phyloP scores from a whole-genome alignment of 1,284 basidiomycete species.

The Ceratobasidium sp. region DNA sequence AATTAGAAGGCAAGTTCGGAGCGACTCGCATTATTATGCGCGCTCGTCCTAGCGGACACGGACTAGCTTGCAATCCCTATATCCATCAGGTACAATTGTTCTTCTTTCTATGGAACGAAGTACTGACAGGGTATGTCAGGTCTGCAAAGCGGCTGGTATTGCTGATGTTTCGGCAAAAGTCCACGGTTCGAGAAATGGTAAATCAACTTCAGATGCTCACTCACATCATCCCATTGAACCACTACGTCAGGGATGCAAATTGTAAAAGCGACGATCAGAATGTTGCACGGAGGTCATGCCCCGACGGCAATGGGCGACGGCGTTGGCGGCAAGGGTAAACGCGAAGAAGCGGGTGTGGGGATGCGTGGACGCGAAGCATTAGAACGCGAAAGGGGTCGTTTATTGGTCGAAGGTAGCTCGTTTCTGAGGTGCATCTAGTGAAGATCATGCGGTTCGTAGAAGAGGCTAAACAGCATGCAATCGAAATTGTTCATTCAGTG shows the following conservation, averaged over 20 bases:
- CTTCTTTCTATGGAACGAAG: not conserved
- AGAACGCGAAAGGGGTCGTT: constrained; percentile 77
- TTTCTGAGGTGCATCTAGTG: constrained; percentile 49
- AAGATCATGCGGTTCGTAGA: not conserved
- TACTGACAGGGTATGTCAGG: constrained; percentile 53
- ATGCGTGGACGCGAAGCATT: constrained; percentile 70
- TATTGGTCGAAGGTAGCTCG: constrained; percentile 67
- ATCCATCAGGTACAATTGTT: constrained; percentile 65
- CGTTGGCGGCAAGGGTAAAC: constrained; percentile 73
- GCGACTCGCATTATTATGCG: constrained; percentile 86
- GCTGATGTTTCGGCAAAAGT: constrained; percentile 95
- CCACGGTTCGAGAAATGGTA: constrained; percentile 84
- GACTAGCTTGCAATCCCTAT: constrained; percentile 88
- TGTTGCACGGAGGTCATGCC: constrained; percentile 76
- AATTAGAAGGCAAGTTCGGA: constrained; percentile 85
- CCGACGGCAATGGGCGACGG: constrained; percentile 82
- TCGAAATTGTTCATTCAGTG: constrained; percentile 34
- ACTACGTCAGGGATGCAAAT: constrained; percentile 43
- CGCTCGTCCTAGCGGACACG: constrained; percentile 93
- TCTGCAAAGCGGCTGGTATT: constrained; percentile 93
- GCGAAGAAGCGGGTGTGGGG: constrained; percentile 73
- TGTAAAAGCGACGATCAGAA: constrained; percentile 66
- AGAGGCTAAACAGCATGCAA: not conserved
- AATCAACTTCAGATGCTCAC: not conserved
- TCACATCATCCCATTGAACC: not conserved